phyloP scores from a whole-genome alignment of 2,329 filamentous ascomycete genomes.

The Hirsutella minnesotensis region DNA sequence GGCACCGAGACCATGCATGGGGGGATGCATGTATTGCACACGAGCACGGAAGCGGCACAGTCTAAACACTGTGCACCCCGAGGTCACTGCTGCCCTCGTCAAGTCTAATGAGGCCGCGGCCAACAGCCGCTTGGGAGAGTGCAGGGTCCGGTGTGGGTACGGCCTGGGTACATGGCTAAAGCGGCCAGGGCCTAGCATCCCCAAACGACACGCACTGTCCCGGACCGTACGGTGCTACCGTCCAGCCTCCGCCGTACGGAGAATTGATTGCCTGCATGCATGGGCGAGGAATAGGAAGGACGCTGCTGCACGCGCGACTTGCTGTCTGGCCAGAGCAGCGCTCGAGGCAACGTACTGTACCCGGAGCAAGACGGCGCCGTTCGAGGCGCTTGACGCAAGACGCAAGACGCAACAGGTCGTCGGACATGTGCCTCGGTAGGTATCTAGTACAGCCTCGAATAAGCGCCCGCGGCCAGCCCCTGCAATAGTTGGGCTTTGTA shows the following conservation, averaged over 20 bases:
- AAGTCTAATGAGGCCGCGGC: background rate
- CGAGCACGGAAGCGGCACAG: background rate
- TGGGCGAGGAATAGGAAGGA: background rate
- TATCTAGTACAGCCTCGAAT: background rate
- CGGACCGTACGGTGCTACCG: background rate
- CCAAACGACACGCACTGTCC: background rate
- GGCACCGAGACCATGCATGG: constrained; percentile 1
- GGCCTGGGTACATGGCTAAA: background rate
- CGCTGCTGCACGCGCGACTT: background rate
- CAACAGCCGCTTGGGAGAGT: background rate
- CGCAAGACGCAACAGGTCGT: too few species aligned
- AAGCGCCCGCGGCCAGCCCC: background rate
- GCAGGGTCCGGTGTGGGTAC: too few species aligned
- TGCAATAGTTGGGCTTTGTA: background rate
- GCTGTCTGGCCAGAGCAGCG: too few species aligned
- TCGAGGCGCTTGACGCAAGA: too few species aligned
- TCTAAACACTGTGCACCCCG: background rate
- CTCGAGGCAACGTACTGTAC: background rate
- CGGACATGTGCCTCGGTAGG: too few species aligned
- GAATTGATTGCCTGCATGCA: constrained; percentile 4
- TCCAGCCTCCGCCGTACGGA: background rate
- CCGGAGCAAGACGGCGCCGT: too few species aligned
- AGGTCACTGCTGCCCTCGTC: background rate
- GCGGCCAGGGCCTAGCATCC: background rate
- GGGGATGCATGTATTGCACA: constrained; percentile 2